Evolutionary conservation across 768 basidiomycete species (phyloP).

Genomic region (Serendipita sp.): DNA sequence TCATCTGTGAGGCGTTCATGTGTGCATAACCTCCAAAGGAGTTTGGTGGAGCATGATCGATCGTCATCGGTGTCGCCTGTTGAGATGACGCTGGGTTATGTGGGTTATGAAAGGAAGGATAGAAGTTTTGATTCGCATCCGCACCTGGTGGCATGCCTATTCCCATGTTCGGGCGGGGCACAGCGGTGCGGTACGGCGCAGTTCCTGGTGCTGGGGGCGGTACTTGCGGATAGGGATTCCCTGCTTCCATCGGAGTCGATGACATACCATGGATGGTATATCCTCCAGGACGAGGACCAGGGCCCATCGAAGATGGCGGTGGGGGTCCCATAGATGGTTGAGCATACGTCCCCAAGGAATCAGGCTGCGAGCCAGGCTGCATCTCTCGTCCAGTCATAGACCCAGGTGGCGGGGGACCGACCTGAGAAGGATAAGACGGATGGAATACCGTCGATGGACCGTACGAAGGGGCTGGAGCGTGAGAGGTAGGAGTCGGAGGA

Average conservation of each 20-base stretch:
- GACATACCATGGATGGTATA: not conserved
- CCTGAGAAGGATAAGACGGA: not conserved
- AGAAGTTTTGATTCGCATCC: too few relatives aligned
- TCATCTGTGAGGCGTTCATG: too few relatives aligned
- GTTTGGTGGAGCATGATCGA: too few relatives aligned
- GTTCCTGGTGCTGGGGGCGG: not conserved
- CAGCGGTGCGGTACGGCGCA: not conserved
- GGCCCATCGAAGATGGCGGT: not conserved
- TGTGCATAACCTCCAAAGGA: too few relatives aligned
- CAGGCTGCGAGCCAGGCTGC: not conserved
- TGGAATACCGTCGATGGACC: not conserved
- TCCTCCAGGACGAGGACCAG: not conserved
- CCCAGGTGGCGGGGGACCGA: not conserved
- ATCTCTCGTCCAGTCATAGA: not conserved
- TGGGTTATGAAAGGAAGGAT: too few relatives aligned
- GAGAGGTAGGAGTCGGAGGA: too few relatives aligned
- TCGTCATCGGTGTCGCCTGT: too few relatives aligned
- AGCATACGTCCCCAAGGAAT: not conserved
- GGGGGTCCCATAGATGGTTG: not conserved
- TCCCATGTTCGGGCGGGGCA: not conserved
- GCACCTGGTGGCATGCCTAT: too few relatives aligned
- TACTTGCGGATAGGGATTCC: not conserved
- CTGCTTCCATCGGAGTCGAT: not conserved
- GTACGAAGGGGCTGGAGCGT: not conserved
- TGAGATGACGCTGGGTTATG: too few relatives aligned